Base-by-base conservation (phyloP, 495 filamentous ascomycete genomes). In the Aspergillus haitiensis region DNA sequence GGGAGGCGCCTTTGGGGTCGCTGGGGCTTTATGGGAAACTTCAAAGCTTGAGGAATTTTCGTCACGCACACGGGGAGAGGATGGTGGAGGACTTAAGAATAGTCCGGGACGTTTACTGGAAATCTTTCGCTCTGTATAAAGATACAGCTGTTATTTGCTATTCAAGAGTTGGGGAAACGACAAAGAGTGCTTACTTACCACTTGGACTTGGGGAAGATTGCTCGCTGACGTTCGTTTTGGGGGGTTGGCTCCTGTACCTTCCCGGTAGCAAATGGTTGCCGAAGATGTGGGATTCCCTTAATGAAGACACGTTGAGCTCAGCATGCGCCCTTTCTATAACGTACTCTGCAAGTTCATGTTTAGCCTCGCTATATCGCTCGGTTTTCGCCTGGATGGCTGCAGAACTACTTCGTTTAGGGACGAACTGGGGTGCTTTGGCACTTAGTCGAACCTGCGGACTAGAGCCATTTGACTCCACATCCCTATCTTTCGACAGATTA, bases 241-340 rank as follows among this genome's bases (percentile, higher is more conserved):
- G 31, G 1, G 34, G 16, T 39, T 53, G 10, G 27, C 18, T 18
- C 60, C 37, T 27, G 3, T 27, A 27, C 21, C 60, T 60, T 40
- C 67, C 64, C 5, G 67, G 67, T 0, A 70, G 51, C 18, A 67
- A 44, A 51, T 70, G 64, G 27, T 70, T 49, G 2, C 67, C 67
- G 45, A 60, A 55, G 13, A 67, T 47, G 51, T 63, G 64, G 12
- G 32, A 13, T 33, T 37, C 37, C 6, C 13, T 6, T 31, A 2
- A 31, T 10, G 21, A 49, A 16, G 35, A n/a, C 16, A 6, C 31
- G 5, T 12, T 15, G 5, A 31, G 31, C 21, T 27, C 21, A 33
- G 33, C 11, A 13, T 27, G 18, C 8, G 34, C 13, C 3, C 66
- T 60, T 27, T 59, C 60, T 9, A 68, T 51, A 21, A 66, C 36